phyloP scores from a whole-genome alignment of 208 protist species.

The Kentomonas sorsogonicus region DNA sequence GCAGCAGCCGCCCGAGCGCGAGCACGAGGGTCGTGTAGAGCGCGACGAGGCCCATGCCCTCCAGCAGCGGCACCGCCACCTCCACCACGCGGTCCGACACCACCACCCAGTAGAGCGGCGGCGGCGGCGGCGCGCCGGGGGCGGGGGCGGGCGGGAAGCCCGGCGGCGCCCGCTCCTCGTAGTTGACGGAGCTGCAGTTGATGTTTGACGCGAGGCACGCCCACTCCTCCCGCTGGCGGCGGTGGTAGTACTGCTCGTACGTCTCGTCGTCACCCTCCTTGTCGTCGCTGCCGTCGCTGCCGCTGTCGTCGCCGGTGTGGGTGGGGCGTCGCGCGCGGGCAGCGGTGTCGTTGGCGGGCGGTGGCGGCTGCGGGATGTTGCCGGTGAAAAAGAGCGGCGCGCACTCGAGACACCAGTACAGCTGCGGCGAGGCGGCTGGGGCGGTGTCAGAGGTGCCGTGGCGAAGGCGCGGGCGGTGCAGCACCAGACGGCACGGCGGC shows the following conservation, averaged over 20 bases:
- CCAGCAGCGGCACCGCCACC: slow-evolving; percentile 50
- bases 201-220: slow-evolving; percentile 32
- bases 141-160: no score
- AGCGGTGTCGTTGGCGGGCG: slow-evolving; percentile 15
- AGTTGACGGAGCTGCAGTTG: slow-evolving; percentile 36
- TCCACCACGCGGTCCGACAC: slow-evolving; percentile 47
- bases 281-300: no score
- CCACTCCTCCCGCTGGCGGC: no score
- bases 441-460: slow-evolving; percentile 37
- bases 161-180: slow-evolving; percentile 23
- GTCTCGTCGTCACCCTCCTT: no score
- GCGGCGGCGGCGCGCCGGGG: slow-evolving; percentile 6
- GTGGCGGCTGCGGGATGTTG: slow-evolving; percentile 49
- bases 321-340: no score
- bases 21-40: slow-evolving; percentile 84
- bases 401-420: slow-evolving; percentile 72
- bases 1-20: slow-evolving; percentile 60
- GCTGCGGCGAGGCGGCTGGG: no score
- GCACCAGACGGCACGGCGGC: no score
- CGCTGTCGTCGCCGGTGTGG: no score
- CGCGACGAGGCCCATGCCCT: slow-evolving; percentile 63
- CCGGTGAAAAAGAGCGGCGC: slow-evolving; percentile 57
- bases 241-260: no score
- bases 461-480: slow-evolving; percentile 8
- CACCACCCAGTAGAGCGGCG: slow-evolving; percentile 58